Base-by-base conservation (phyloP, 805 yeast species). In the Maudiozyma barnettii region DNA sequence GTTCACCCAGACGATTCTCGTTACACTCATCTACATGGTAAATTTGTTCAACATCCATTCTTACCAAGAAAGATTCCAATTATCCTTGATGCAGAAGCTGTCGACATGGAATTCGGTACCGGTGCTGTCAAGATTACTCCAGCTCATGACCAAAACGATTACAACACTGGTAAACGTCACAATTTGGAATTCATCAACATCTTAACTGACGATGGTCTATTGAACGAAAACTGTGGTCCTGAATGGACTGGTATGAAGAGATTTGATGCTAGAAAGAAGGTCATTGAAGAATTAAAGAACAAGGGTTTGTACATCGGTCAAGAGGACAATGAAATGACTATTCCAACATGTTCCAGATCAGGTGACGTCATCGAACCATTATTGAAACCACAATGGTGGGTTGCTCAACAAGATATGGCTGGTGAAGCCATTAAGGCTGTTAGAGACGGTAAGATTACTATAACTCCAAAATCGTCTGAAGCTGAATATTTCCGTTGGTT, bases 121-220 rank as follows among this genome's bases (percentile, higher is more conserved):
- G 99, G 99, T 82, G 99, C 99, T 43, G 99, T 93, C 52, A 93
- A 93, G 72, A 93, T 93, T 65, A 93, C 99, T 13, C 99, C 99
- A 50, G 97, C 96, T 40, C 99, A 93, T 69, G 99, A 93, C 71
- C 84, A 81, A 60, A 93, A 93, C 76, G 99, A 93, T 87, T 89
- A 87, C 77, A 77, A 74, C 63, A 88, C 96, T 46, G 99, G 99
- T 73, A 90, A 86, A 73, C 89, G 99, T 73, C 86, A 88, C 68
- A 73, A 79, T 61, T 76, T 93, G 60, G 96, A 88, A 65, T 79
- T 88, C 61, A 77, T 93, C 70, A 90, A 88, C 70, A 89, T 93
- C 54, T 73, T 85, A 58, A 91, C 95, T 48, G 98, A 93, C 63
- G 86, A 88, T 60, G 99, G 99, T 69, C 67, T 77, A 39, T 74